Conservation (phyloP, 1,284 basidiomycete genomes). For the Ganoderma boninense region DNA sequence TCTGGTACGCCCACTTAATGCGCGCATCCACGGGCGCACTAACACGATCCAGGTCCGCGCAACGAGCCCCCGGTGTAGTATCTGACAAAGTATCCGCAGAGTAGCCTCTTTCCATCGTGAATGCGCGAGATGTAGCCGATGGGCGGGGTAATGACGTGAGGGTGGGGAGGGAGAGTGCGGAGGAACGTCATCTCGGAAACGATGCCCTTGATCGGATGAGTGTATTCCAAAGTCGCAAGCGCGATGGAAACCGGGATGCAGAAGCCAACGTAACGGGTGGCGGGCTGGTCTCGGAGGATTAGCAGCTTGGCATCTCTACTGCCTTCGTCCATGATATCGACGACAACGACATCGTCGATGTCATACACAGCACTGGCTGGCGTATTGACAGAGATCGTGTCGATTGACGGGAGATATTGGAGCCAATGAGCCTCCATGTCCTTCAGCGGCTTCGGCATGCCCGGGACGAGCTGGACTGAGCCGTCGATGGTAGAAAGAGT, state of each 20-base stretch:
- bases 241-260: background rate
- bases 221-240: too few relatives aligned
- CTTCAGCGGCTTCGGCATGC: too few relatives aligned
- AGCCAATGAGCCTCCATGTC: background rate
- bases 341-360: background rate
- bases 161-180: background rate
- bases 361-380: background rate
- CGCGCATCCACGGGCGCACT: background rate
- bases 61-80: background rate
- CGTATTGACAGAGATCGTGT: background rate
- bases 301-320: background rate
- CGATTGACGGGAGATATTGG: background rate
- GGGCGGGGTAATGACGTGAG: background rate
- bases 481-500: too few relatives aligned
- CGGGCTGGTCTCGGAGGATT: background rate
- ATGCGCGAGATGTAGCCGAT: background rate
- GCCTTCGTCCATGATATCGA: slow-evolving; percentile 1
- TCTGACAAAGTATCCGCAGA: background rate
- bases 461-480: too few relatives aligned
- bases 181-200: background rate
- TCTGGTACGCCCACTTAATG: slow-evolving; percentile 14
- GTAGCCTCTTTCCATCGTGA: background rate
- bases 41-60: background rate
- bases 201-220: background rate
- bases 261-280: background rate